Percentiles rank a stretch among this genome's conserved stretches.
Evolutionary conservation across 768 basidiomycete species (phyloP).

Genomic region (Hypsizygus marmoreus): DNA sequence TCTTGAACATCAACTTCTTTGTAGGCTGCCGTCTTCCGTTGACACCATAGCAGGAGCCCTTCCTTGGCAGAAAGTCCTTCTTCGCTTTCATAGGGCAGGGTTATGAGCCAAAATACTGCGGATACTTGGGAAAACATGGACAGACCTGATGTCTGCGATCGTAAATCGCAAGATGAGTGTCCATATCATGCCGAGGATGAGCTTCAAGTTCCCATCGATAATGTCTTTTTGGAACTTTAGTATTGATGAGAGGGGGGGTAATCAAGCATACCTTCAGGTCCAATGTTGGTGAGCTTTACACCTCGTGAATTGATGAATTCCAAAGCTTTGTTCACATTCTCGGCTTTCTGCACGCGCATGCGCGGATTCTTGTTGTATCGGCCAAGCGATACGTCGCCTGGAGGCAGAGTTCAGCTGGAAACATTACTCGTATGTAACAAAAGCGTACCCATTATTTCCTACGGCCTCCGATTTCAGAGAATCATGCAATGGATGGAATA

Average conservation of each 20-base stretch:
- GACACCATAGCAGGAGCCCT: conserved; percentile 96
- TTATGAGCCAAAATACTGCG: too few species aligned
- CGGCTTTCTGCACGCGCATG: conserved; percentile 95
- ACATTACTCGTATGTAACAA: neutral
- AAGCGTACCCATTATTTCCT: conserved; percentile 94
- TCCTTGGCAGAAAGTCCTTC: conserved; percentile 99
- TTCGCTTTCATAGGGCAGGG: too few species aligned
- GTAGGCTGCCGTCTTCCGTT: conserved; percentile 92
- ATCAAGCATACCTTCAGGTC: conserved; percentile 75
- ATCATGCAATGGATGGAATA: neutral
- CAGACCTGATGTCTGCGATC: conserved; percentile 96
- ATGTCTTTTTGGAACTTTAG: conserved; percentile 65
- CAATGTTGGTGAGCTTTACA: conserved; percentile 96
- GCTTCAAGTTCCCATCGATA: conserved; percentile 97
- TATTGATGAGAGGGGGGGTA: conserved; percentile 7
- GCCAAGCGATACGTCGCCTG: conserved; percentile 91
- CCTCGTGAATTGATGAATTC: conserved; percentile 94
- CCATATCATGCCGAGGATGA: conserved; percentile 99
- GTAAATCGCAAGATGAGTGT: conserved; percentile 96
- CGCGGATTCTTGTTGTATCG: conserved; percentile 87
- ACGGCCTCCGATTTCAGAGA: conserved; percentile 10
- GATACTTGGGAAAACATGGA: too few species aligned
- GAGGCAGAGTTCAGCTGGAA: neutral
- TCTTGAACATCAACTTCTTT: conserved; percentile 92
- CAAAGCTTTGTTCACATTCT: conserved; percentile 96